Base-by-base conservation (phyloP, 148 eudicot genomes). In the Selenicereus undatus region DNA sequence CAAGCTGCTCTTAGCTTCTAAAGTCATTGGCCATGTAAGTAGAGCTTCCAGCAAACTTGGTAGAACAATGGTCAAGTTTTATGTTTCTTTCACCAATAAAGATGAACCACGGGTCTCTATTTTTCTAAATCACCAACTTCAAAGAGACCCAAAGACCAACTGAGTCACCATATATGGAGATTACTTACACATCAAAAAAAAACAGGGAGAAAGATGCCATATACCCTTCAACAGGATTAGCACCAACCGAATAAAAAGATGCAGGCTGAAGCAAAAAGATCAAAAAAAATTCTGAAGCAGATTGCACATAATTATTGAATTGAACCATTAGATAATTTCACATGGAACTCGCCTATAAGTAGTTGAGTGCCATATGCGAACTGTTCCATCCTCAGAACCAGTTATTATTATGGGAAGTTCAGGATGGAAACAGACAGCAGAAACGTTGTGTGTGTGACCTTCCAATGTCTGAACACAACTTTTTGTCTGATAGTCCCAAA, bases 331-430 rank as follows among this genome's bases (percentile, higher is more conserved):
- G 51, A 76, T 21, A 36, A 82, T 72, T 26, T 62, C 50, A 22
- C 1, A 54, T 54, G 27, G 43, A 79, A 60, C 73, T 79, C 79
- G 86, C 98, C 97, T 89, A 77, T 94, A 94, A 73, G 97, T 94
- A 60, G 97, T 93, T 42, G 97, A 85, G 83, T 94, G 93, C 98
- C 97, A 94, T 74, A 94, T 89, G 45, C 97, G 91, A 76, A 94
- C 92, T 32, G 97, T 91, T 81, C 95, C 95, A 86, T 93, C 98
- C 91, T 93, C 97, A 76, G 97, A 93, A 81, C 98, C 98, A 56
- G 97, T 94, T 30, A 94, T 88, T 66, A 94, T 90, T 30, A 93
- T 91, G 45, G 98, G 98, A 76, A 93, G 94, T 76, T 94, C 97
- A 26, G 98, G 98, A 82, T 94, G 98, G 82, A 92, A 91, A 77